Conservation (phyloP, 1,139 yeast genomes). For the Nakaseomyces sp. region DNA sequence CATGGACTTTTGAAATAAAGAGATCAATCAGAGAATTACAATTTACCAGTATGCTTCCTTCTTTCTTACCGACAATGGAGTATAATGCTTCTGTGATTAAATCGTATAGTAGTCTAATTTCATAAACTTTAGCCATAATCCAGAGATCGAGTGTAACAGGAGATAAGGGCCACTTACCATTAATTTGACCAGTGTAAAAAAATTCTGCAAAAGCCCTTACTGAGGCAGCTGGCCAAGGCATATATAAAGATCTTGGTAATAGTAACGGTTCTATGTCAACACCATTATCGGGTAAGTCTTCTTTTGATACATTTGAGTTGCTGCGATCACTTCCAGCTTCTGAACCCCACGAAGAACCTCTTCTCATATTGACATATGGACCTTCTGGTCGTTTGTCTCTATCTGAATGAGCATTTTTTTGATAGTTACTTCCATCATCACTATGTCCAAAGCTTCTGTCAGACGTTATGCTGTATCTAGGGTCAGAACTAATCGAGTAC, state of each 20-base stretch:
- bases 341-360: neutral
- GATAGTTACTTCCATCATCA: neutral
- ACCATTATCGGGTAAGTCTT: constrained; percentile 7
- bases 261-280: constrained; percentile 45
- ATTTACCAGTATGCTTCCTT: constrained; percentile 41
- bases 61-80: constrained; percentile 57
- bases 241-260: constrained; percentile 56
- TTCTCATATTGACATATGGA: neutral
- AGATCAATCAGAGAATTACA: constrained; percentile 22
- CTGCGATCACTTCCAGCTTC: constrained; percentile 2
- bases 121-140: constrained; percentile 53
- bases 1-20: constrained; percentile 18
- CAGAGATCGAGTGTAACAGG: constrained; percentile 62
- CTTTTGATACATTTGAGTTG: neutral
- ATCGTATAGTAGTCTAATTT: constrained; percentile 60
- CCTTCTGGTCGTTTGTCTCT: neutral
- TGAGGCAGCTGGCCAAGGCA: constrained; percentile 57
- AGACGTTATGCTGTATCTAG: neutral
- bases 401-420: neutral
- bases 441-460: neutral
- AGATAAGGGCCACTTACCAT: constrained; percentile 57
- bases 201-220: constrained; percentile 62
- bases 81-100: constrained; percentile 58
- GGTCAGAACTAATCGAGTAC: constrained; percentile 1
- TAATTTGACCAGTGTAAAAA: constrained; percentile 68